A percentile compares a stretch with the other conserved stretches of the same genome.
Conservation (phyloP, 805 yeast species). For the Cyberlindnera nakhonratchasimensis region DNA sequence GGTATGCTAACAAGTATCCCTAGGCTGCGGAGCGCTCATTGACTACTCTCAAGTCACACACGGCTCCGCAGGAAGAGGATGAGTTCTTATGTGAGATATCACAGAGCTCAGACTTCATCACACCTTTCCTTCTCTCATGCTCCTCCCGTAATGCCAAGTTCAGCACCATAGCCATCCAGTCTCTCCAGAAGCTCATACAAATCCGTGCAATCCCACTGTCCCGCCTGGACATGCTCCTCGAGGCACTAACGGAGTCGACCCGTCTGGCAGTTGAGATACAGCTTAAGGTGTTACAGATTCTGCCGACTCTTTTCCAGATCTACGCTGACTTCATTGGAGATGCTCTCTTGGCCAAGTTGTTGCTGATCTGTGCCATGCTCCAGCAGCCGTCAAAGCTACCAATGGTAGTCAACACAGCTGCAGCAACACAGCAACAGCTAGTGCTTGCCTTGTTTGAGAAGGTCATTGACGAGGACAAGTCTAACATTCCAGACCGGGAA, state of each 20-base stretch:
- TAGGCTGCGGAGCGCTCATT: conserved; percentile 47
- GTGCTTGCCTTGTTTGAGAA: conserved; percentile 75
- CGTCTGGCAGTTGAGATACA: conserved; percentile 79
- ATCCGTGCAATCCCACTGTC: conserved; percentile 51
- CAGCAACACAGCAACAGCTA: conserved; percentile 88
- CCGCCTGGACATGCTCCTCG: conserved; percentile 53
- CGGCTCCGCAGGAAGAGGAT: conserved; percentile 28
- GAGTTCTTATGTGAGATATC: conserved; percentile 35
- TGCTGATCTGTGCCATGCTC: conserved; percentile 68
- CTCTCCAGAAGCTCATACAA: conserved; percentile 59
- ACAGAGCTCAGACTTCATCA: conserved; percentile 49
- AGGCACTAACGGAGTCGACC: conserved; percentile 69
- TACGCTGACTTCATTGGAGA: conserved; percentile 57
- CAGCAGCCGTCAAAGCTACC: conserved; percentile 66
- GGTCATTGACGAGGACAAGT: conserved; percentile 40
- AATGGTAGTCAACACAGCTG: conserved; percentile 84
- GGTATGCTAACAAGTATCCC: too few relatives aligned
- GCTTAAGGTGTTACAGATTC: conserved; percentile 75
- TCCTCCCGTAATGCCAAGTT: conserved; percentile 72
- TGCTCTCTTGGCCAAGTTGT: conserved; percentile 50
- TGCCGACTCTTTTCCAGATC: conserved; percentile 69
- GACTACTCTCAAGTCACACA: conserved; percentile 38
- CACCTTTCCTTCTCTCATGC: conserved; percentile 72
- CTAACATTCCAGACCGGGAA: conserved; percentile 19
- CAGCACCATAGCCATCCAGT: conserved; percentile 66